Base-by-base conservation (phyloP, 2,329 filamentous ascomycete species). In the Endothia cerciana region DNA sequence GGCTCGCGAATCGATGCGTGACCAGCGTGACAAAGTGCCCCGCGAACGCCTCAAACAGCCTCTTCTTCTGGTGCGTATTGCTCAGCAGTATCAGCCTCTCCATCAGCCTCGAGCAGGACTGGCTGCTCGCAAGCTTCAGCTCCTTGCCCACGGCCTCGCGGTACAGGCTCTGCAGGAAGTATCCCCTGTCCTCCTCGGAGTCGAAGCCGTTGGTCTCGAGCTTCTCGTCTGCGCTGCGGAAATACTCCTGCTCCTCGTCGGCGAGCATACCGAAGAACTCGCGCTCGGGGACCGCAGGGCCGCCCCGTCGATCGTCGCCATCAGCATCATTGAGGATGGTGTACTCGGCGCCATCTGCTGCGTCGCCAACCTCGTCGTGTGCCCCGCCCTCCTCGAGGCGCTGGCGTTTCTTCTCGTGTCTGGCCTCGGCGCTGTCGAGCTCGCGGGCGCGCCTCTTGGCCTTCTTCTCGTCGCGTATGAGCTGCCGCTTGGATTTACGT, bases 171-270 rank as follows among this genome's bases (percentile, higher is more conserved):
- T 90, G 87, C 57, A 98, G 78, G 73, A 93, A 93, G 59, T 90
- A 73, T 63, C 82, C 81, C 65, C 89, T 85, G 71, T 93, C 91
- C 71, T 97, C 92, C 62, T 87, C 77, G 47, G 89, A 88, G 49
- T 86, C 87, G 76, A 98, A 98, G 75, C 94, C 88, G 79, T 98
- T 95, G 71, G 92, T 79, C 77, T 97, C 94, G 67, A 99, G 88
- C 79, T 96, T 84, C 76, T 96, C 91, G 80, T 96, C 94, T 63
- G 94, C 93, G 58, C 89, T 88, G 71, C 92, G 90, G 78, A 98
- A 99, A 77, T 97, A 97, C 77, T 97, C 94, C 75, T 97, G 93
- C 81, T 99, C 95, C 71, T 96, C 88, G 63, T 96, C 90, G 72
- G 93, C 91, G 33, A 99, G 89, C 83, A 97, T 89, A 70, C 95